phyloP scores from a whole-genome alignment of 371 early-diverging fungal genomes.

The Rhizopus delemar region DNA sequence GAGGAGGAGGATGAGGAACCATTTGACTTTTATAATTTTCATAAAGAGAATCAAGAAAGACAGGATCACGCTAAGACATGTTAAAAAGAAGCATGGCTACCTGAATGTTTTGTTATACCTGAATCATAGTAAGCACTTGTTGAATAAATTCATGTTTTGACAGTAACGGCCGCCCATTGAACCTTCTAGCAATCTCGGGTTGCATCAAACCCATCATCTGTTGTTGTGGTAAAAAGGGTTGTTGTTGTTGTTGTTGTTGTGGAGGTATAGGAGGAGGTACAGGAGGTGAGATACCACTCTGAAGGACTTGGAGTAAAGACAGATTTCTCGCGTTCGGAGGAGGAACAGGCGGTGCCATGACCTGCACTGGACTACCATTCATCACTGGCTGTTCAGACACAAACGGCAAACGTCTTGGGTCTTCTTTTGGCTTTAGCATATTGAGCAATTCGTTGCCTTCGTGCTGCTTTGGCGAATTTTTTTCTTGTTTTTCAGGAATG shows the following conservation, averaged over 20 bases:
- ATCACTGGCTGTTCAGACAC: conserved; percentile 7
- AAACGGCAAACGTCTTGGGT: conserved; percentile 31
- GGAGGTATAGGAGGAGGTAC: conserved; percentile 22
- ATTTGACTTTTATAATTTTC: conserved; percentile 28
- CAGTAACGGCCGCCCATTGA: conserved; percentile 23
- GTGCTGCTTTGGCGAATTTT: conserved; percentile 6
- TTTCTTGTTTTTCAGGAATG: conserved; percentile 14
- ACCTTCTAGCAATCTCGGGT: conserved; percentile 31
- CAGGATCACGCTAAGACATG: conserved; percentile 31
- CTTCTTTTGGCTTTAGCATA: conserved; percentile 17
- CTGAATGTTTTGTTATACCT: conserved; percentile 26
- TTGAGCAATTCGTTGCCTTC: conserved; percentile 11
- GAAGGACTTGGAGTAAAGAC: conserved; percentile 46
- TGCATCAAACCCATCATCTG: conserved; percentile 31
- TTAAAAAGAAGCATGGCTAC: not conserved
- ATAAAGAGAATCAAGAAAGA: conserved; percentile 38
- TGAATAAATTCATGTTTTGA: conserved; percentile 56
- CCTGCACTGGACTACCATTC: not conserved
- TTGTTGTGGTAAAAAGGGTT: conserved; percentile 31
- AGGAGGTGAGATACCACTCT: conserved; percentile 30
- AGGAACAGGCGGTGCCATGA: conserved; percentile 24
- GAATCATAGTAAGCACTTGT: conserved; percentile 45
- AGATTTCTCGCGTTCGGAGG: conserved; percentile 45
- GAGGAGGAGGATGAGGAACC: conserved; percentile 5
- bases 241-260: conserved; percentile 18